Base-by-base conservation (phyloP, 2,329 filamentous ascomycete genomes). In the Aspergillus terreus region DNA sequence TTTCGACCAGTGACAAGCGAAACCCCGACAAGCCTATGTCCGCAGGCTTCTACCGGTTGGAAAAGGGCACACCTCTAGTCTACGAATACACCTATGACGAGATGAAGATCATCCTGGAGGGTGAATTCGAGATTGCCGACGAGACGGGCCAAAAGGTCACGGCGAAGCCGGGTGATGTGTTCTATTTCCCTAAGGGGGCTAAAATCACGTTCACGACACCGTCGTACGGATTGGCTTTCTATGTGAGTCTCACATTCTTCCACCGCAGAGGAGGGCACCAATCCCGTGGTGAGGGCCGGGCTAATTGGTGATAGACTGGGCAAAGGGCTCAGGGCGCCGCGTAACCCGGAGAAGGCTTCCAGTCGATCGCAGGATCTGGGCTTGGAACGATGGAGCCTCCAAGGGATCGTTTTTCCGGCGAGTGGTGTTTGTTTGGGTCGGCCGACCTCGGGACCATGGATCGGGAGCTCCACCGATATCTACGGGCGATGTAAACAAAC, bases 51-150 rank as follows among this genome's bases (percentile, higher is more conserved):
- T 88, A 86, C 74, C 78, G 84, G 11, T 75, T 88, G 10, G 83
- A 86, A 61, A 84, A 85, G 58, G 84, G 85, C 60, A 82, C 82
- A 3, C 82, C 83, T 1, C 77, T 88, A 15, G 82, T 83, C 7
- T 88, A 88, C 73, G 82, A 78, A 30, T 88, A 88, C 70, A 82
- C 76, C 38, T 88, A 87, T 69, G 80, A 88, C 63, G 85, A 88
- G 74, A 86, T 86, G 81, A 88, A 88, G 75, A 85, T 88, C 64
- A 84, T 88, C 57, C 70, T 88, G 9, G 84, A 87, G 60, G 85
- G 85, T 12, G 77, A 81, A 58, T 86, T 84, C 63, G 79, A 82
- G 55, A 86, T 88, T 61, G 75, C 74, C 27, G 85, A 87, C 58
- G 80, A 80, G 65, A 81, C 81, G 1, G 85, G 84, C 35, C 75